phyloP scores from a whole-genome alignment of 2,329 filamentous ascomycete species.

The Penicillium sp. region DNA sequence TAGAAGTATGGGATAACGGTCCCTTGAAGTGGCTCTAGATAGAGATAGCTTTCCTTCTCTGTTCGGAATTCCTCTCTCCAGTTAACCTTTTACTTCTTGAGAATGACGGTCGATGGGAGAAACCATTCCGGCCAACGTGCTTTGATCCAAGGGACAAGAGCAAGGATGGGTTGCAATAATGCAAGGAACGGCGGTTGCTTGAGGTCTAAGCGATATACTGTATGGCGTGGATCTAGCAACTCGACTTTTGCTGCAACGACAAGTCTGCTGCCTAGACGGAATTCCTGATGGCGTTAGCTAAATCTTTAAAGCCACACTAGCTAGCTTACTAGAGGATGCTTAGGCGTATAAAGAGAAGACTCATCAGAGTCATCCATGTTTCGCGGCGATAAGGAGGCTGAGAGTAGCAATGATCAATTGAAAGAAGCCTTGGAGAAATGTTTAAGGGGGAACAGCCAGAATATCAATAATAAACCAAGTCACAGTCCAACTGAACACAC shows the following conservation, averaged over 20 bases:
- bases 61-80: conserved; percentile 4
- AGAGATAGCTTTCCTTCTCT: conserved; percentile 1
- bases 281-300: conserved; percentile 3
- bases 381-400: background rate
- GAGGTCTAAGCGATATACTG: conserved; percentile 5
- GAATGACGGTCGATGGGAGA: conserved; percentile 3
- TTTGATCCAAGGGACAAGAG: background rate
- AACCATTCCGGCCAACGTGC: background rate
- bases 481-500: background rate
- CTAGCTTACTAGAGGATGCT: conserved; percentile 4
- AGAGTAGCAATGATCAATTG: background rate
- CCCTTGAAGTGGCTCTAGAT: conserved; percentile 2
- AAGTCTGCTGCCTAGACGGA: background rate
- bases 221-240: conserved; percentile 1
- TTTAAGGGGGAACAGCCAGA: background rate
- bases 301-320: background rate
- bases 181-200: background rate
- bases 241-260: conserved; percentile 2
- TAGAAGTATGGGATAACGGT: conserved; percentile 4
- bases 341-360: background rate
- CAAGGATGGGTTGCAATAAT: background rate
- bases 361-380: conserved; percentile 4
- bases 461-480: background rate
- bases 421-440: too few species aligned
- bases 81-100: conserved; percentile 3